These are phyloP conservation scores for Moniliophthora roreri DNA, from an alignment of 1,284 basidiomycete genomes.

Conservation along the genomic window DNA sequence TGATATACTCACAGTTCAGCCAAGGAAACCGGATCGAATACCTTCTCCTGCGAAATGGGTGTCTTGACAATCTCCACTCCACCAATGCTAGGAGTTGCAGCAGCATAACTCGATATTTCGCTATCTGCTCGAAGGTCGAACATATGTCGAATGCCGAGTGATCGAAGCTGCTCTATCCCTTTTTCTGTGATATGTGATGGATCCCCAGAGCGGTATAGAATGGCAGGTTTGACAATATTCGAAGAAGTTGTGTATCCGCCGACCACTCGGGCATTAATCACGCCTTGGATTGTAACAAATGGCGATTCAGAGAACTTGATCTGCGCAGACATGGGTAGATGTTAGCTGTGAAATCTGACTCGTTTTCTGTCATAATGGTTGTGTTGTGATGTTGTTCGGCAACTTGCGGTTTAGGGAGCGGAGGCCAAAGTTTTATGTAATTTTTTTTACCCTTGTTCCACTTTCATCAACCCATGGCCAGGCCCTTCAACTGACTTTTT, in stretches of 20 bases:
- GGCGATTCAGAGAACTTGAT: constrained; percentile 25
- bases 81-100: constrained; percentile 26
- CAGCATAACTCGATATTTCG: constrained; percentile 35
- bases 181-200: constrained; percentile 33
- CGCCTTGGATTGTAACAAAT: constrained; percentile 39
- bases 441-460: too few species aligned
- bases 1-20: constrained; percentile 20
- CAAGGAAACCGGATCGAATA: constrained; percentile 31
- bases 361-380: too few species aligned
- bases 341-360: not conserved
- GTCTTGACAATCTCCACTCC: constrained; percentile 31
- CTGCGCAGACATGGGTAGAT: not conserved
- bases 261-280: constrained; percentile 39
- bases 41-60: constrained; percentile 26
- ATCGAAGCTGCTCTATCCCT: constrained; percentile 35
- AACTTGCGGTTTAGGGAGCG: too few species aligned
- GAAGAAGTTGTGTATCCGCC: constrained; percentile 26
- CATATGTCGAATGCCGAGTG: constrained; percentile 34
- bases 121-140: constrained; percentile 41
- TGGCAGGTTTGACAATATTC: constrained; percentile 27
- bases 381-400: too few species aligned
- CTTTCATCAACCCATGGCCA: too few species aligned
- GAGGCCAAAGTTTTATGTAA: too few species aligned
- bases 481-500: too few species aligned
- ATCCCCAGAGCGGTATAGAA: constrained; percentile 42